These are phyloP conservation scores for Leccinum rimulosum DNA, from an alignment of 768 basidiomycete species.

Conservation along the genomic window DNA sequence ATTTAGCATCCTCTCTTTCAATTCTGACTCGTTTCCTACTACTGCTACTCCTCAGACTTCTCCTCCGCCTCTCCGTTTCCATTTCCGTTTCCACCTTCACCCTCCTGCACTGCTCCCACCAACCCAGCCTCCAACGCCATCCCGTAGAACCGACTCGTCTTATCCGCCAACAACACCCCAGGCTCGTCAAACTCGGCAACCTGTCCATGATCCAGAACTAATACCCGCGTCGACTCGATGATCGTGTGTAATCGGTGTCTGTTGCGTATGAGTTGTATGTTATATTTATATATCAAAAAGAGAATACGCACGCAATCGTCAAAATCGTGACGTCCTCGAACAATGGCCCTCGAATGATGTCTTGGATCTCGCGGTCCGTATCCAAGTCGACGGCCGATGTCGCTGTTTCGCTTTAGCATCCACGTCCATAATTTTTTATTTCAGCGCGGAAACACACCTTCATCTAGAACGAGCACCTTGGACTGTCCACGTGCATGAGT, in stretches of 20 bases:
- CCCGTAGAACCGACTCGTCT: constrained; percentile 56
- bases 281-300: background rate
- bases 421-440: background rate
- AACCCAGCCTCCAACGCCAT: constrained; percentile 67
- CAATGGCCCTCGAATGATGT: constrained; percentile 76
- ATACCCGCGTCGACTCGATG: constrained; percentile 72
- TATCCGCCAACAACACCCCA: constrained; percentile 54
- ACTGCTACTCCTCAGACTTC: too few species aligned
- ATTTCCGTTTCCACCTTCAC: too few species aligned
- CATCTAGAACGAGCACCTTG: constrained; percentile 90
- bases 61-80: too few species aligned
- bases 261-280: background rate
- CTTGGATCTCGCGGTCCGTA: constrained; percentile 86
- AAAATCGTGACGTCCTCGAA: constrained; percentile 80
- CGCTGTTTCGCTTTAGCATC: constrained; percentile 39
- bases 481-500: constrained; percentile 40
- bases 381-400: constrained; percentile 90
- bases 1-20: too few species aligned
- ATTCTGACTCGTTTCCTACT: too few species aligned
- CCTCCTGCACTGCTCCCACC: background rate
- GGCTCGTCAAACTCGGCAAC: constrained; percentile 86
- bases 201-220: constrained; percentile 80
- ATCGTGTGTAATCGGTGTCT: constrained; percentile 85
- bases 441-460: constrained; percentile 47
- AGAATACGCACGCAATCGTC: constrained; percentile 70